phyloP scores from a whole-genome alignment of 352 stramenopile genomes.

The Globisporangium uncinulatum region DNA sequence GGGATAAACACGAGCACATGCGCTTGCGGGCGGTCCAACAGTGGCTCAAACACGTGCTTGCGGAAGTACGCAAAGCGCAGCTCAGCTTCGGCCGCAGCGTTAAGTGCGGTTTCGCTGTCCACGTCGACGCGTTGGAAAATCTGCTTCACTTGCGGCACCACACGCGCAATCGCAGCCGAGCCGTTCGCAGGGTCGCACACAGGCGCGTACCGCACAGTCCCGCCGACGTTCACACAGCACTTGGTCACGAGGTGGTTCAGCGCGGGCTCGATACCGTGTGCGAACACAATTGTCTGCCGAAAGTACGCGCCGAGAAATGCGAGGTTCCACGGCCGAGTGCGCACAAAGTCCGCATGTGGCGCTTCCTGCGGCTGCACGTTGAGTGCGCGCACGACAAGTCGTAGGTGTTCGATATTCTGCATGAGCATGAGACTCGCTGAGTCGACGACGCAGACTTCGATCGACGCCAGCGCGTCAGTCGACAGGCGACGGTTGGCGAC shows the following conservation, averaged over 20 bases:
- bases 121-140: constrained; percentile 77
- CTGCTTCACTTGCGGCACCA: constrained; percentile 71
- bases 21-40: constrained; percentile 61
- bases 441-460: constrained; percentile 80
- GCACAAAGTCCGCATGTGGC: constrained; percentile 65
- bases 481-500: constrained; percentile 39
- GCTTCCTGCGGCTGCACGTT: constrained; percentile 69
- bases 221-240: constrained; percentile 49
- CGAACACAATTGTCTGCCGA: constrained; percentile 66
- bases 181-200: constrained; percentile 45
- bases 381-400: constrained; percentile 45
- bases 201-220: constrained; percentile 48
- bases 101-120: constrained; percentile 17
- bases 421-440: constrained; percentile 73
- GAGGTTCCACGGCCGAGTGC: constrained; percentile 71
- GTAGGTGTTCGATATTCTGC: constrained; percentile 80
- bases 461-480: constrained; percentile 63
- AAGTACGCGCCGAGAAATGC: constrained; percentile 64
- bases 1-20: constrained; percentile 78
- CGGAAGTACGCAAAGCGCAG: constrained; percentile 73
- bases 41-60: constrained; percentile 68
- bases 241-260: constrained; percentile 57
- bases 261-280: constrained; percentile 50
- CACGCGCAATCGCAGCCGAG: constrained; percentile 45
- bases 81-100: constrained; percentile 42